Evolutionary conservation across 257 asterid species (phyloP), one percentile per base, ranked within the genome.

Genomic region (Ilex asprella): DNA sequence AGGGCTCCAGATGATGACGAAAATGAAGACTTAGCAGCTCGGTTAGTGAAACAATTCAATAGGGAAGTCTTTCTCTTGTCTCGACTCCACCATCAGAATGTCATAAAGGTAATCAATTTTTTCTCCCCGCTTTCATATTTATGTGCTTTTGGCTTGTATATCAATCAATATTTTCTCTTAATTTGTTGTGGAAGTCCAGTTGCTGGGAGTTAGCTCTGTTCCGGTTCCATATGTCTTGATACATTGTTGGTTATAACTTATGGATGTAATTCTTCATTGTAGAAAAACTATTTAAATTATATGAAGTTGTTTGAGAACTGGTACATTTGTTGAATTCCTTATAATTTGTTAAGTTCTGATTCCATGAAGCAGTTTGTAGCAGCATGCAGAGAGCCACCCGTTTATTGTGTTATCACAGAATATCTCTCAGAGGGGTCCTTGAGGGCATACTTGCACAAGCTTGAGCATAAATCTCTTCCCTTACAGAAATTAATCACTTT

Each of bases 361-460:
- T 7, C 5, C 5, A 35, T 59, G 29, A 30, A 72, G 69, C 80
- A 87, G 95, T 76, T 87, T 46, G 61, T 87, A 30, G 95, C 74
- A 16, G 88, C 88, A 6, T 82, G 80, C 56, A 73, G 81, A 58
- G 70, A 80, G 63, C 80, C 87, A 46, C 86, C 81, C 0, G 86
- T 81, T n/a, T 79, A 70, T 52, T 82, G 88, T 73, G 78, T 87
- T 21, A 53, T 87, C 47, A 81, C 95, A 2, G 95, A 87, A 72
- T 87, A 84, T 76, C 61, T 85, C 56, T 63, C 85, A 0, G 81
- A 73, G 75, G 94, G 94, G 12, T 83, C 94, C 3, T 60, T 87
- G 79, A 81, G 95, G 65, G 60, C 79, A 2, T 73, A 82, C 79
- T 70, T 87, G 80, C 87, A 79, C 78, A 85, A 84, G 76, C 84